Evolutionary conservation across 1,284 basidiomycete genomes (phyloP), one percentile per base, ranked within the genome.

Genomic region (Blastosporella zonata): DNA sequence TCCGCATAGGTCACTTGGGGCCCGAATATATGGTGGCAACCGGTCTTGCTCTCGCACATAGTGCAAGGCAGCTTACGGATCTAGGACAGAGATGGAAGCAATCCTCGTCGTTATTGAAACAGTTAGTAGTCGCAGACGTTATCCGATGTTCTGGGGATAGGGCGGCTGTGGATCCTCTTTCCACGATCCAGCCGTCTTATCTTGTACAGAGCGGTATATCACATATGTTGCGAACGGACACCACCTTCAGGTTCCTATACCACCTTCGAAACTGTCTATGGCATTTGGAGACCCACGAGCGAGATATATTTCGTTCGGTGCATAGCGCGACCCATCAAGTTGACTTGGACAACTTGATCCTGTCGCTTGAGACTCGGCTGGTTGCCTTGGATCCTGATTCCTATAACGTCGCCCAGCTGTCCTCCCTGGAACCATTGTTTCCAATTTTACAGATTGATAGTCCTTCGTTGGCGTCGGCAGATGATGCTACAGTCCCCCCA

Each of bases 151-250:
- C 81, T 6, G 67, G 67, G 28, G 65, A 75, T 23, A 66, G 72
- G n/a, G 61, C 76, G 2, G 67, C 81, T 21, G 72, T 87, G 6
- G 89, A 93, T 61, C 84, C 86, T 18, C 72, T 87, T 29, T 90
- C 89, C 18, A 82, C 83, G 36, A 88, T 81, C 37, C 89, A 88
- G 43, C 87, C 88, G 2, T 89, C 88, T 1, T 90, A 83, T 60
- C 74, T 92, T 33, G 78, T 92, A 22, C 89, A 90, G 62, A 75
- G 72, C 43, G 89, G 87, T 2, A 67, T 74, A 9, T 86, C 88
- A 2, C 77, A 82, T 43, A 63, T 71, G 34, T 61, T 90, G 36
- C 84, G 90, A 22, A 78, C 76, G 20, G 80, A 87, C 55, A 66
- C 74, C 1, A 70, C 72, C 2, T 88, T 89, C 69, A 83, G 81